Base-by-base conservation (phyloP, 352 stramenopile species). In the Elongisporangium anandrum region DNA sequence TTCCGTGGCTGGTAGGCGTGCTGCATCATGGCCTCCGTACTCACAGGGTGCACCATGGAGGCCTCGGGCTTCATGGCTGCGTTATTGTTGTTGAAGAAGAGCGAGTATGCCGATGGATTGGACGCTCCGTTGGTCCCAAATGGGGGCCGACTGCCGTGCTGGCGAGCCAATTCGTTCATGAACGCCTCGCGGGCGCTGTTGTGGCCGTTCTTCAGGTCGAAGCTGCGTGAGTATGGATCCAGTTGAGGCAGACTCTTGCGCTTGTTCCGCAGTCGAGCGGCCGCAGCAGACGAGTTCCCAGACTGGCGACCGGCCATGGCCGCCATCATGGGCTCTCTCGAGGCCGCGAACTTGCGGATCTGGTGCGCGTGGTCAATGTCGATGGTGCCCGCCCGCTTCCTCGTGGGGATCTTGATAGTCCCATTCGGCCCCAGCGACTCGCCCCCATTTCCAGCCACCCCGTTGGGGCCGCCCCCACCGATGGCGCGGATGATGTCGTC, bases 201-300 rank as follows among this genome's bases (percentile, higher is more conserved):
- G 34, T 45, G 34, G 34, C 34, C 34, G 34, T 12, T 12, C 34
- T 45, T 45, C 10, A 45, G 34, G 34, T 45, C 34, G 7, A 45
- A 45, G 34, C 34, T 45, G 34, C 34, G 34, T 12, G 34, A 45
- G 34, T 45, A 45, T 12, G 34, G 34, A 45, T 45, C 34, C 10
- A 79, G 69, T 48, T 77, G 68, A 47, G 72, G 74, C 12, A 79
- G 57, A 56, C 72, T 84, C 23, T 81, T 77, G 13, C 69, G 72
- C 23, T 85, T 85, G 16, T 23, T 63, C 62, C 15, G 45, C 45
- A 16, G 60, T 12, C 22, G 69, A 74, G 34, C 34, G 4, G 34
- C 34, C 13, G 34, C 4, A 64, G 39, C 54, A 67, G 57, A 8
- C 58, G 59, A 17, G 34, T 45, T 45, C 34, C 34, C 34, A 12